phyloP scores from a whole-genome alignment of 2,329 filamentous ascomycete species.

The Cladophialophora immunda region DNA sequence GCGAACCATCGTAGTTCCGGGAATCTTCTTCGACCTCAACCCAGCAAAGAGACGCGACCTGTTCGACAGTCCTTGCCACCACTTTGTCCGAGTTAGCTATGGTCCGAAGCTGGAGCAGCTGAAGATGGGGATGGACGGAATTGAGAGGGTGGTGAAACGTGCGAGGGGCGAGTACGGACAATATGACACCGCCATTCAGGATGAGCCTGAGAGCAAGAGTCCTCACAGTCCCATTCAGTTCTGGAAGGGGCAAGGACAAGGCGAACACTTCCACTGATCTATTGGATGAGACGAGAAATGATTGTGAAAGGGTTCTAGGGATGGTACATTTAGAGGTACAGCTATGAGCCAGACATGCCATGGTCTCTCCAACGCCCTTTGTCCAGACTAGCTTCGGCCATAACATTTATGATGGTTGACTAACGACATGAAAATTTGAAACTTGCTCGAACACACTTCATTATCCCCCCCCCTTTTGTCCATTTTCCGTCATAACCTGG shows the following conservation, averaged over 20 bases:
- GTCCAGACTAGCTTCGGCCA: slow-evolving; percentile 11
- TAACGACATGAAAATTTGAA: slow-evolving; percentile 11
- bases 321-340: slow-evolving; percentile 30
- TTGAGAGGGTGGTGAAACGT: slow-evolving; percentile 76
- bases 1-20: slow-evolving; percentile 95
- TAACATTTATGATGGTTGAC: slow-evolving; percentile 3
- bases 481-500: slow-evolving; percentile 19
- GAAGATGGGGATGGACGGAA: slow-evolving; percentile 81
- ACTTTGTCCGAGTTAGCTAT: slow-evolving; percentile 83
- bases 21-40: slow-evolving; percentile 98
- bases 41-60: slow-evolving; percentile 86
- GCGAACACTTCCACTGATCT: slow-evolving; percentile 21
- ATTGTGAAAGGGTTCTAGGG: not conserved
- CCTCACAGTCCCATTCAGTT: slow-evolving; percentile 23
- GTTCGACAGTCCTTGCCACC: slow-evolving; percentile 93
- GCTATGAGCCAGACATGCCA: slow-evolving; percentile 4
- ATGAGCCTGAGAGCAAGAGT: slow-evolving; percentile 31
- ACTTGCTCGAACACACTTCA: slow-evolving; percentile 1
- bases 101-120: slow-evolving; percentile 82
- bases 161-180: slow-evolving; percentile 46
- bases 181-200: slow-evolving; percentile 32
- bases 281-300: not conserved
- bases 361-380: slow-evolving; percentile 22
- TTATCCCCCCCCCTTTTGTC: slow-evolving; percentile 1
- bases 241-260: slow-evolving; percentile 20